phyloP scores from a whole-genome alignment of 2,329 filamentous ascomycete genomes.

The Trichoderma hamatum region DNA sequence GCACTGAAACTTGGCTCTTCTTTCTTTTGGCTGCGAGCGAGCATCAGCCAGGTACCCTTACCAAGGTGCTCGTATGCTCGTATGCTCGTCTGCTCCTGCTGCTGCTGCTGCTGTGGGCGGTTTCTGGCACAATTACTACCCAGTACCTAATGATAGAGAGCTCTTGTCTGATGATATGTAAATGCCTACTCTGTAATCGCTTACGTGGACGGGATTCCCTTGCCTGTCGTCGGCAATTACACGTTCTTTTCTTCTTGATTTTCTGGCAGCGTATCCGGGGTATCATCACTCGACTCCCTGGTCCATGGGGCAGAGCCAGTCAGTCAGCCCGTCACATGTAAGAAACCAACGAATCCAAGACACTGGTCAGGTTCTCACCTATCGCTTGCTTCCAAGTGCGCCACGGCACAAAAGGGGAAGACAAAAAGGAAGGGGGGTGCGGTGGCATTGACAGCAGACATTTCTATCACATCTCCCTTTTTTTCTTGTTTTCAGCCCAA shows the following conservation, averaged over 20 bases:
- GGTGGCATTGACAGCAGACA: not conserved
- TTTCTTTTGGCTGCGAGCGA: not conserved
- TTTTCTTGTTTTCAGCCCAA: not conserved
- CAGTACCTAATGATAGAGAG: not conserved
- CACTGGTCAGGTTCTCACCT: not conserved
- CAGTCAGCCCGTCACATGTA: not conserved
- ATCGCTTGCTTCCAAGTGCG: not conserved
- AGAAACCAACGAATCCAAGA: not conserved
- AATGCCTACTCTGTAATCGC: not conserved
- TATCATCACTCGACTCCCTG: not conserved
- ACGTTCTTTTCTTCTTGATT: no score
- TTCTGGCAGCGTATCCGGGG: not conserved
- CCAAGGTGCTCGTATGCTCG: not conserved
- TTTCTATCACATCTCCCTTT: slow-evolving; percentile 2
- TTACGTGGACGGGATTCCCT: not conserved
- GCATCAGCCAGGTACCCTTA: not conserved
- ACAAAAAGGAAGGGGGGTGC: not conserved
- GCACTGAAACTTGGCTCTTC: not conserved
- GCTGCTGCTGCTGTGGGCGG: not conserved
- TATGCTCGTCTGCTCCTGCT: not conserved
- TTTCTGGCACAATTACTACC: not conserved
- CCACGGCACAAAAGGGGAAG: not conserved
- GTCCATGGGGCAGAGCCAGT: not conserved
- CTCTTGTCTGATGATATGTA: not conserved
- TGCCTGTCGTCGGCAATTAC: not conserved